Conservation (phyloP, 495 filamentous ascomycete species). For the Penicillium simplicissimum region DNA sequence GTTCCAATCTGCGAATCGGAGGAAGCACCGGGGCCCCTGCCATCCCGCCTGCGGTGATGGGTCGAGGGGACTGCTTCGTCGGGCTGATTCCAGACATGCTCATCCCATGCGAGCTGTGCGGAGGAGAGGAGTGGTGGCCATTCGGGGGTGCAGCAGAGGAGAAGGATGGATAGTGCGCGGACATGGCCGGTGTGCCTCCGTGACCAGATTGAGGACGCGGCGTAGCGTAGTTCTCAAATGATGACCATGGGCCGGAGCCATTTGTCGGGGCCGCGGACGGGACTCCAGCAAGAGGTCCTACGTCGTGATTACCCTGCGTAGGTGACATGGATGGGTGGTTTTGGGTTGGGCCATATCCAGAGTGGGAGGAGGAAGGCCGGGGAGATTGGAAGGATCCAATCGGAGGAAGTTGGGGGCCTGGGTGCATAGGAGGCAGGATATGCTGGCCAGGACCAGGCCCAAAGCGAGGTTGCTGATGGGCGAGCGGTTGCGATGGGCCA, state of each 20-base stretch:
- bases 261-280: slow-evolving; percentile 34
- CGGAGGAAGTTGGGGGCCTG: slow-evolving; percentile 34
- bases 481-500: slow-evolving; percentile 22
- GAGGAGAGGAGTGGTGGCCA: slow-evolving; percentile 44
- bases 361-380: slow-evolving; percentile 51
- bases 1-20: slow-evolving; percentile 50
- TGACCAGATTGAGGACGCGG: slow-evolving; percentile 35
- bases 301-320: slow-evolving; percentile 49
- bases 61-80: slow-evolving; percentile 65
- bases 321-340: slow-evolving; percentile 53
- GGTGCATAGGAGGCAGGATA: slow-evolving; percentile 34
- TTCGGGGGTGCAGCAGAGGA: slow-evolving; percentile 36
- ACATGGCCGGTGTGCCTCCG: slow-evolving; percentile 25
- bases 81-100: slow-evolving; percentile 69
- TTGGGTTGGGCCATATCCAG: slow-evolving; percentile 41
- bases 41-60: slow-evolving; percentile 47
- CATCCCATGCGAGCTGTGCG: slow-evolving; percentile 55
- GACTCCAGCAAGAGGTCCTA: slow-evolving; percentile 49
- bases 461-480: slow-evolving; percentile 29
- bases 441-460: slow-evolving; percentile 30
- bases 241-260: slow-evolving; percentile 35
- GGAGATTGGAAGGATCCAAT: slow-evolving; percentile 37
- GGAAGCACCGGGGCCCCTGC: slow-evolving; percentile 49
- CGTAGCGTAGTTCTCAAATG: slow-evolving; percentile 39
- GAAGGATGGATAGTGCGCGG: slow-evolving; percentile 34